Evolutionary conservation across 768 basidiomycete species (phyloP), one percentile per base, ranked within the genome.

Genomic region (Gymnopilus junonius): DNA sequence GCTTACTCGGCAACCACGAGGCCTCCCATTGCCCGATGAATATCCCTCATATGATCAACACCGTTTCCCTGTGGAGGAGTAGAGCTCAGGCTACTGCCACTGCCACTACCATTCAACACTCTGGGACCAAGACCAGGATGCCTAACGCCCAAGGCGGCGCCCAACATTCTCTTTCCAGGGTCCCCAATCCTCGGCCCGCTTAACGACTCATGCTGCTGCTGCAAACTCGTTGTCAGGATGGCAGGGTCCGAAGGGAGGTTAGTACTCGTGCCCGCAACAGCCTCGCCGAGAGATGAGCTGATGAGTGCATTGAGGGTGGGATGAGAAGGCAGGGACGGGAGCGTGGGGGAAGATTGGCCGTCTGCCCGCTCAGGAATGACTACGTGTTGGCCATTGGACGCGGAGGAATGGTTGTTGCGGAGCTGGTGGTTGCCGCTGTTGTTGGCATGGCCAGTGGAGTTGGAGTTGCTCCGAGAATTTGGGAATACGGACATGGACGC

Each of bases 161-260:
- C 94, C 23, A 95, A 82, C 93, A 95, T 95, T 70, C 93, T 83
- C 79, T 92, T 93, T 40, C 91, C 93, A 32, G 93, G 91, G 75
- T 95, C 92, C 35, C 93, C 93, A 68, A 95, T 93, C 70, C 89
- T 85, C 21, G 92, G 92, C n/a, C 87, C 88, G 32, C 77, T 74
- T n/a, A 71, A 61, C 10, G 71, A 57, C 43, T 75, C 74, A 40
- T 68, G 69, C n/a, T 70, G 73, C 60, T 82, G 75, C 48, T 84
- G 83, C 67, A 85, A 72, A 70, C 85, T 85, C 23, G 85, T 82
- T 12, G 85, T 81, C 55, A 92, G 72, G 62, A 92, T 90, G 1
- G 91, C 90, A 20, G 91, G 90, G 74, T 93, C 90, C 17, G 84
- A 75, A 17, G 82, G 82, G 64, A 77, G 73, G 60, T 71, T 73